Evolutionary conservation across 1,139 yeast species (phyloP).

Genomic region (Hemisphaericaspora lyxosophila): DNA sequence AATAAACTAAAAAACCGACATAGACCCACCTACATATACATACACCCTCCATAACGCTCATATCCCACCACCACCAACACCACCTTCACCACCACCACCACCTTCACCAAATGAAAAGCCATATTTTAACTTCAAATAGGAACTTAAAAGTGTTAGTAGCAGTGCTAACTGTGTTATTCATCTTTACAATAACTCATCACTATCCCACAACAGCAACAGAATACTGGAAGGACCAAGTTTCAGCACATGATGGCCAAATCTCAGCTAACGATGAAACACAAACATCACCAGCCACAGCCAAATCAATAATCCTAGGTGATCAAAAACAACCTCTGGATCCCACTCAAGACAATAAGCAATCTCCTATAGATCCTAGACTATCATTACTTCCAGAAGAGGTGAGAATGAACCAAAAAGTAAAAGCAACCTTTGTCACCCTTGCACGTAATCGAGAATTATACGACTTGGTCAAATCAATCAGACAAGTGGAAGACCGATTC

Average conservation of each 20-base stretch:
- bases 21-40: neutral
- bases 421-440: constrained; percentile 61
- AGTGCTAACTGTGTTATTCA: neutral
- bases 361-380: neutral
- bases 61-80: no score
- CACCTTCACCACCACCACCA: neutral
- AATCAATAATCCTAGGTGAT: neutral
- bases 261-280: neutral
- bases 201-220: neutral
- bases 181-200: neutral
- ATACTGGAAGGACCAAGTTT: no score
- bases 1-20: neutral
- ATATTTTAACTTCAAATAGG: neutral
- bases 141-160: neutral
- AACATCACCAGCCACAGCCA: neutral
- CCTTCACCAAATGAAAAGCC: neutral
- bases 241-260: neutral
- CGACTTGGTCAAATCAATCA: constrained; percentile 63
- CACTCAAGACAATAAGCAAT: no score
- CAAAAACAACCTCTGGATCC: neutral
- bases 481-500: constrained; percentile 71
- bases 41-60: no score
- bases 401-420: constrained; percentile 29
- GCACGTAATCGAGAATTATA: constrained; percentile 65
- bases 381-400: neutral